Conservation (phyloP, 169 alveolate species). For the Sarcocystis neurona region DNA sequence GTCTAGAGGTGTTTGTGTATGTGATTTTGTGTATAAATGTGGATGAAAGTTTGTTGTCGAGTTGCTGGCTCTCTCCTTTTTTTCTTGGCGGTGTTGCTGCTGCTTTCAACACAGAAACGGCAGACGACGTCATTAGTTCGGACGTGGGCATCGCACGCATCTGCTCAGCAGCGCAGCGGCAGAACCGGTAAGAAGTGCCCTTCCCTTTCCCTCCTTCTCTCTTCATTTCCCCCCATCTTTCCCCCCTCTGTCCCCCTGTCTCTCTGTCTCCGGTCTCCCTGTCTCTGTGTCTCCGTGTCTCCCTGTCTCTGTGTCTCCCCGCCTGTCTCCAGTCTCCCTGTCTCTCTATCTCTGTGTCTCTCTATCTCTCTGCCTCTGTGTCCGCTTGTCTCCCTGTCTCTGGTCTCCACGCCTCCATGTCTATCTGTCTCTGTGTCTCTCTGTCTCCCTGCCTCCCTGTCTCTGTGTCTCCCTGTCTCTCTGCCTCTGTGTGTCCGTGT, state of each 20-base stretch:
- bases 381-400: too few species aligned
- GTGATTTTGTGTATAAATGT: neutral
- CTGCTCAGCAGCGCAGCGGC: conserved; percentile 63
- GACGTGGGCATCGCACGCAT: conserved; percentile 62
- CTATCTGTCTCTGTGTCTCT: neutral
- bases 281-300: too few species aligned
- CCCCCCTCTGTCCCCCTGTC: neutral
- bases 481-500: too few species aligned
- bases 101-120: conserved; percentile 10
- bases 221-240: too few species aligned
- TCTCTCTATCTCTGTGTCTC: neutral
- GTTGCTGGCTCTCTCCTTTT: neutral
- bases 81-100: neutral
- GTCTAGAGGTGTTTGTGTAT: neutral
- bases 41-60: too few species aligned
- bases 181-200: conserved; percentile 34
- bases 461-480: too few species aligned
- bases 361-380: neutral
- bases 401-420: too few species aligned
- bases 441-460: neutral
- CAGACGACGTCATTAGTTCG: conserved; percentile 51
- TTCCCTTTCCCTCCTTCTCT: neutral
- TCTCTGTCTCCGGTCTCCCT: neutral
- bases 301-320: too few species aligned
- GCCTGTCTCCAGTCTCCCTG: too few species aligned